Evolutionary conservation across 1,284 basidiomycete genomes (phyloP).

Genomic region (Anthracocystis panici-leucophaei): DNA sequence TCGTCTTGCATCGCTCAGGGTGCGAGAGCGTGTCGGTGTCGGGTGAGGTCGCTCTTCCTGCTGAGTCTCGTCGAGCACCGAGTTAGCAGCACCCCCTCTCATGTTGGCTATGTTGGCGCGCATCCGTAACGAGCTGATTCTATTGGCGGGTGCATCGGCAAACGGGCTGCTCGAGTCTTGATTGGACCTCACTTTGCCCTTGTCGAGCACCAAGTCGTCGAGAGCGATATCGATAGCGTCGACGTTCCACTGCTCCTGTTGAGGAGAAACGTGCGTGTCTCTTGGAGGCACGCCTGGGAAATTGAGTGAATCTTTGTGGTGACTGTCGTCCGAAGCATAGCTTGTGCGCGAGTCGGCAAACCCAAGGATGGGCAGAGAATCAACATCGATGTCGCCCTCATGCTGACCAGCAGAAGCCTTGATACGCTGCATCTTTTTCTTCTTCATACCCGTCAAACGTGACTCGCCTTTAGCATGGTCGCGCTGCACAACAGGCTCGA

Average conservation of each 20-base stretch:
- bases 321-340: constrained; percentile 9
- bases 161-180: background rate
- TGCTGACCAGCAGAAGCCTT: constrained; percentile 1
- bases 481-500: constrained; percentile 44
- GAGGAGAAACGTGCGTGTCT: background rate
- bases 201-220: constrained; percentile 37
- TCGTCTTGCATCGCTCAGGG: constrained; percentile 20
- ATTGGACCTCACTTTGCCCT: constrained; percentile 16
- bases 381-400: constrained; percentile 15
- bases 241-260: constrained; percentile 44
- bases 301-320: constrained; percentile 19
- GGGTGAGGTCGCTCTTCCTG: constrained; percentile 16
- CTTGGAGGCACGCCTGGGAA: constrained; percentile 40
- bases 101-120: background rate
- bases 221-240: constrained; percentile 45
- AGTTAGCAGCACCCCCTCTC: constrained; percentile 16
- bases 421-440: constrained; percentile 34
- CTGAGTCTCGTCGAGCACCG: constrained; percentile 37
- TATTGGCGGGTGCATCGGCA: constrained; percentile 1
- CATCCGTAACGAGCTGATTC: background rate
- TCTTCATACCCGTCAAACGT: constrained; percentile 47
- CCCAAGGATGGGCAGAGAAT: constrained; percentile 33
- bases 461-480: constrained; percentile 14
- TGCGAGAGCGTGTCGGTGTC: constrained; percentile 1
- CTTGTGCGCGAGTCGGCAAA: constrained; percentile 21